Evolutionary conservation across 768 basidiomycete species (phyloP).

Genomic region (Mycena kentingensis): DNA sequence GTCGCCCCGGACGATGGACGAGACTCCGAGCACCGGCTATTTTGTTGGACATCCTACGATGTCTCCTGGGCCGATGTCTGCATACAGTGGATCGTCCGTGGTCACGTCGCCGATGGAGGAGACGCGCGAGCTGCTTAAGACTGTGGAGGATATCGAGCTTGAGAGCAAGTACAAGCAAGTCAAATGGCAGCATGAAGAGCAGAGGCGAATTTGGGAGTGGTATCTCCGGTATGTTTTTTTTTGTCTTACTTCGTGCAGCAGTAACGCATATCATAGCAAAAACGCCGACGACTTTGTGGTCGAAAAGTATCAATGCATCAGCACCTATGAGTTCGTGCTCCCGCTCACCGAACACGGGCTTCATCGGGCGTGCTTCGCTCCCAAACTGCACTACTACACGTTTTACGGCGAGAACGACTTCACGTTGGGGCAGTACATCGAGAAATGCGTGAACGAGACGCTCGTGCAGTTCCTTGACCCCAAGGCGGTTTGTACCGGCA

Average conservation of each 20-base stretch:
- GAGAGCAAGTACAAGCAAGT: conserved; percentile 72
- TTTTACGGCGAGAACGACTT: conserved; percentile 94
- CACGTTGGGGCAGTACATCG: conserved; percentile 92
- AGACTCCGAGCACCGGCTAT: conserved; percentile 36
- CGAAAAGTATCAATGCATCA: conserved; percentile 91
- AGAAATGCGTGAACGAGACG: conserved; percentile 70
- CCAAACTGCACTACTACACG: conserved; percentile 68
- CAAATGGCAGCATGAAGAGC: conserved; percentile 83
- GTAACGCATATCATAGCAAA: conserved; percentile 37
- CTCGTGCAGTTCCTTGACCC: conserved; percentile 70
- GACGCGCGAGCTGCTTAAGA: conserved; percentile 53
- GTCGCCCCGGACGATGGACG: conserved; percentile 31
- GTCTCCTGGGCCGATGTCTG: conserved; percentile 32
- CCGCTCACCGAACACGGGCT: conserved; percentile 67
- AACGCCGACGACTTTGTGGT: conserved; percentile 86
- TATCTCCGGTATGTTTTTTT: conserved; percentile 54
- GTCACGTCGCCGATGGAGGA: conserved; percentile 35
- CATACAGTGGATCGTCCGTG: conserved; percentile 23
- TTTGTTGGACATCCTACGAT: too few relatives aligned
- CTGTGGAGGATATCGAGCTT: conserved; percentile 66
- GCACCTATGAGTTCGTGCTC: conserved; percentile 77
- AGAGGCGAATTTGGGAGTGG: conserved; percentile 93
- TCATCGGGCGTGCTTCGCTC: conserved; percentile 78
- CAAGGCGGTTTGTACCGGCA: conserved; percentile 77
- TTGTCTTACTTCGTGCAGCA: not conserved